These are phyloP conservation scores for Thermothielavioides terrestris DNA, from an alignment of 495 filamentous ascomycete genomes.

Conservation along the genomic window DNA sequence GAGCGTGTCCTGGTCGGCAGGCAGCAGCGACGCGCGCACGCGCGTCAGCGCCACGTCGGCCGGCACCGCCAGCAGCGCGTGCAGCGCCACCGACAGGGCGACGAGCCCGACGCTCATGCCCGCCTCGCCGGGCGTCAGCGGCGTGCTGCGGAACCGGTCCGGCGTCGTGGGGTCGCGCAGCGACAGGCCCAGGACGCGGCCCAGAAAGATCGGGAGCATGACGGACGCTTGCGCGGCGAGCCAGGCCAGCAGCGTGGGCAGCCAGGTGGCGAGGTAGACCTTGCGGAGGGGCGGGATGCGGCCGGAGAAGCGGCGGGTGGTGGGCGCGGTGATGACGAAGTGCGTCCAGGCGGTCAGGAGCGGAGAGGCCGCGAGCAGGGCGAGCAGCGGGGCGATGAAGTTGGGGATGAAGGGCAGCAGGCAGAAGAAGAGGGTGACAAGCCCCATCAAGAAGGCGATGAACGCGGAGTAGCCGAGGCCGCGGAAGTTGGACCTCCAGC, in stretches of 20 bases:
- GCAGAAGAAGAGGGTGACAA: conserved; percentile 18
- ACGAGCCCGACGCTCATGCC: conserved; percentile 29
- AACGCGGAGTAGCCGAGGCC: conserved; percentile 28
- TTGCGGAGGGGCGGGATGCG: conserved; percentile 38
- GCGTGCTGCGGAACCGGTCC: background rate
- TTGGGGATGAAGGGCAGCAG: conserved; percentile 13
- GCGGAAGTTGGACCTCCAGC: conserved; percentile 35
- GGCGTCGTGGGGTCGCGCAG: conserved; percentile 4
- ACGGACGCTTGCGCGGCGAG: conserved; percentile 20
- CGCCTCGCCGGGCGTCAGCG: conserved; percentile 12
- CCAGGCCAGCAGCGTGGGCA: conserved; percentile 31
- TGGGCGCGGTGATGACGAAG: conserved; percentile 36
- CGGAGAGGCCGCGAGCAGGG: conserved; percentile 29
- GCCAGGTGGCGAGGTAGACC: conserved; percentile 35
- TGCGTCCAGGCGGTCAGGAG: conserved; percentile 37
- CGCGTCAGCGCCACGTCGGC: conserved; percentile 36
- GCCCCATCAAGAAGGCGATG: conserved; percentile 9
- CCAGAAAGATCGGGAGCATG: conserved; percentile 22
- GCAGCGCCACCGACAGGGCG: conserved; percentile 18
- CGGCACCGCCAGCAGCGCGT: conserved; percentile 34
- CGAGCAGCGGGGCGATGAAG: conserved; percentile 26
- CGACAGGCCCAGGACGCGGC: conserved; percentile 22
- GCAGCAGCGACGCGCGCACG: conserved; percentile 44
- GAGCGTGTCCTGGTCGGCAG: conserved; percentile 40
- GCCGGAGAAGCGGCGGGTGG: conserved; percentile 30